Conservation (phyloP, 2,329 filamentous ascomycete genomes). For the Acrocalymma vagum region DNA sequence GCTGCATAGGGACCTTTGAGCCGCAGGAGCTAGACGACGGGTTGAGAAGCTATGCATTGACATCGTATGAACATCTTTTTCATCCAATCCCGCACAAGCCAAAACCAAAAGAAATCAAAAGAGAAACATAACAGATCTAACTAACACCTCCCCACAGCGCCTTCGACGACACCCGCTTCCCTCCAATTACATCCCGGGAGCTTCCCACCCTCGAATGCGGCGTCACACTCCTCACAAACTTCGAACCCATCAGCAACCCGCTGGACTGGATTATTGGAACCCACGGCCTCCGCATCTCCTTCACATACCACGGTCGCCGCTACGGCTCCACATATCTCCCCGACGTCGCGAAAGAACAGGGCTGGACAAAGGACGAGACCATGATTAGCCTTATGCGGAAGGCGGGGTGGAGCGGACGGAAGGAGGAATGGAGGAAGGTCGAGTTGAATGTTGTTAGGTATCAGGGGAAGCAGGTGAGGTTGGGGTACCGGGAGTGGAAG, state of each 20-base stretch:
- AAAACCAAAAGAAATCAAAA: neutral
- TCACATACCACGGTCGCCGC: slow-evolving; percentile 74
- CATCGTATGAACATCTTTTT: slow-evolving; percentile 73
- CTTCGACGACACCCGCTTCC: slow-evolving; percentile 70
- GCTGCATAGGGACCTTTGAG: slow-evolving; percentile 97
- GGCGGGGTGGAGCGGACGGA: slow-evolving; percentile 82
- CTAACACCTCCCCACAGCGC: slow-evolving; percentile 60
- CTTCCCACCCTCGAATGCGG: slow-evolving; percentile 49
- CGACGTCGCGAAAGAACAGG: slow-evolving; percentile 90
- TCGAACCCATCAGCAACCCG: slow-evolving; percentile 76
- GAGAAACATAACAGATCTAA: too few relatives aligned
- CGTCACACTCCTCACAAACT: slow-evolving; percentile 86
- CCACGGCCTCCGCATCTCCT: slow-evolving; percentile 88
- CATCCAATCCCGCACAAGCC: neutral
- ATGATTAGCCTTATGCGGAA: slow-evolving; percentile 91
- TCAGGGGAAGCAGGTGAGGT: slow-evolving; percentile 79
- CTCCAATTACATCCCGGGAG: slow-evolving; percentile 59
- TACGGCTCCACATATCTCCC: slow-evolving; percentile 92
- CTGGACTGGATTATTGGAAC: slow-evolving; percentile 87
- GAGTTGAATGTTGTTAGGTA: slow-evolving; percentile 83
- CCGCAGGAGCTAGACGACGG: slow-evolving; percentile 76
- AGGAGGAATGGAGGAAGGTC: slow-evolving; percentile 77
- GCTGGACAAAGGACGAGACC: slow-evolving; percentile 94
- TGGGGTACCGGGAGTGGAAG: slow-evolving; percentile 78
- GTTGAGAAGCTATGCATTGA: slow-evolving; percentile 81